These are phyloP conservation scores for Prunus mume DNA, from an alignment of 306 rosid species.

Conservation along the genomic window DNA sequence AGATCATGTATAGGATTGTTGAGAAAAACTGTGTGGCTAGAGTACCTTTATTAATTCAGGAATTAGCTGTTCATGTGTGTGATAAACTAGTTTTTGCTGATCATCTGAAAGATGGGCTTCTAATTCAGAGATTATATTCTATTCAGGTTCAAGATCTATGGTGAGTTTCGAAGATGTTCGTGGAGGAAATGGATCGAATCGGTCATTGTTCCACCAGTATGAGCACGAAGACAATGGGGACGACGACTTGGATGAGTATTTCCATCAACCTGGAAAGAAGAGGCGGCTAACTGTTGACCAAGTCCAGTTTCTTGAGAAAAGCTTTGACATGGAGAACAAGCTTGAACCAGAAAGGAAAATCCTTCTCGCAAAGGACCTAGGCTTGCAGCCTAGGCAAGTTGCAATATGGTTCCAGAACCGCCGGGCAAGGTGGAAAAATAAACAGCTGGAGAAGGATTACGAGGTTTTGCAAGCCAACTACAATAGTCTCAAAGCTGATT, in stretches of 20 bases:
- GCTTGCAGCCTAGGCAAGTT: slow-evolving; percentile 92
- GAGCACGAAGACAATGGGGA: slow-evolving; percentile 58
- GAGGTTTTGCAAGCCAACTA: slow-evolving; percentile 48
- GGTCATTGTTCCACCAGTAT: slow-evolving; percentile 34
- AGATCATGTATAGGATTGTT: not conserved
- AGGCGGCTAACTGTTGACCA: slow-evolving; percentile 60
- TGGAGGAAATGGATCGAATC: slow-evolving; percentile 40
- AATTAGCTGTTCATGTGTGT: not conserved
- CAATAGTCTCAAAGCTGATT: slow-evolving; percentile 50
- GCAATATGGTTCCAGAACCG: slow-evolving; percentile 99
- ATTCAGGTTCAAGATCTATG: slow-evolving; percentile 68
- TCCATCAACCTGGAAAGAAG: slow-evolving; percentile 78
- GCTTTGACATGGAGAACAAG: slow-evolving; percentile 82
- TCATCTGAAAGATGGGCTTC: not conserved
- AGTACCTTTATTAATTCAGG: not conserved
- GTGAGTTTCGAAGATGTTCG: slow-evolving; percentile 64
- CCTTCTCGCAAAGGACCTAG: slow-evolving; percentile 68
- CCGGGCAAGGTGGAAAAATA: slow-evolving; percentile 79
- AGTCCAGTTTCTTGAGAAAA: slow-evolving; percentile 81
- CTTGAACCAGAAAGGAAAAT: slow-evolving; percentile 78
- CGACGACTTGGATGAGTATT: slow-evolving; percentile 57
- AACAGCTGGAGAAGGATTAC: slow-evolving; percentile 78
- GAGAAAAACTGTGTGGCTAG: not conserved
- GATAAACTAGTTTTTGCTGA: not conserved
- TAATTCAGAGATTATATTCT: not conserved